Evolutionary conservation across 1,139 yeast species (phyloP), one percentile per base, ranked within the genome.

Genomic region (Debaryomyces fabryi): DNA sequence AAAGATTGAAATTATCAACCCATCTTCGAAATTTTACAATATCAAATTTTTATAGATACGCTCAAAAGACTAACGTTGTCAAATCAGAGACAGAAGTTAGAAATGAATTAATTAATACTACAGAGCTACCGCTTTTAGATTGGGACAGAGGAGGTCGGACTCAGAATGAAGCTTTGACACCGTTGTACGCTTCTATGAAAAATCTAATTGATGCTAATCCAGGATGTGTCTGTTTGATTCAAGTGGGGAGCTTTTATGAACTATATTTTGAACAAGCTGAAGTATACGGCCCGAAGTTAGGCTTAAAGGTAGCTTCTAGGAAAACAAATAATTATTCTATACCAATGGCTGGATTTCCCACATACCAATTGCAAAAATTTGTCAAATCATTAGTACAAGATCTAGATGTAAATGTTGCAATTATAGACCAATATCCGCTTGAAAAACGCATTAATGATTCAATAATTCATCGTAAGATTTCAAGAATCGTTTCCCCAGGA

Each of bases 311-410:
- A 12, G 76, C 78, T 2, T 53, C 62, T 8, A 57, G 73, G 25
- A 70, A 67, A 53, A 79, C 80, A 34, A 73, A 67, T 33, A 71
- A 68, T 46, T 79, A 75, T 41, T 67, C 67, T 7, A 82, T 91
- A 1, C 83, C 96, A 0, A 90, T 93, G 88, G 90, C 97, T 0
- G 99, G 99, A 0, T 93, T 93, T 59, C 98, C 99, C 0, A 72
- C 79, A 8, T 69, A 69, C 43, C 91, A 86, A 54, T 67, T 91
- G 29, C 88, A 85, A 49, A 81, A 90, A 52, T 91, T 88, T 58
- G 79, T 91, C 36, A 83, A 84, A 58, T 73, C 83, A 2, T 74
- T 92, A 40, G 96, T 92, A 1, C 83, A 84, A 50, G 89, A 85
- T 42, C 67, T 80, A 33, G 84, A 82, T 4, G 77, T 76, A 42